Evolutionary conservation across 768 basidiomycete species (phyloP), one percentile per base, ranked within the genome.

Genomic region (Serendipita sp.): DNA sequence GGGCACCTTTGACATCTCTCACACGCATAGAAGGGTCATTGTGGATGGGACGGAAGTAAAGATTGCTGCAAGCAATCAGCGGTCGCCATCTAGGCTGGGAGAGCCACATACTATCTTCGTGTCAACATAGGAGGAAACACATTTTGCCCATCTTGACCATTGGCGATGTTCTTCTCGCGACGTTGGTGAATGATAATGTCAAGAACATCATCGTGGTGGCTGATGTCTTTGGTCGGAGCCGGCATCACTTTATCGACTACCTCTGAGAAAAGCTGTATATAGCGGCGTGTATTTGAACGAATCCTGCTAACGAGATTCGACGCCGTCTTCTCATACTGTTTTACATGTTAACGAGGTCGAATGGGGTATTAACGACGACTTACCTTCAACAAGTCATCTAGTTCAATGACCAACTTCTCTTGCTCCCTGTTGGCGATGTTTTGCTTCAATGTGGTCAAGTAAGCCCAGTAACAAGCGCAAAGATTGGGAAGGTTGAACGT

Each of bases 141-240:
- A 18, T 84, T 82, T 67, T 86, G 82, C n/a, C 73, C 74, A n/a
- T 74, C 74, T 24, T 83, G 86, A 64, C 89, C 88, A 45, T 85
- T 78, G 72, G 88, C 84, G 64, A 86, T 84, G 70, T 97, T 97
- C 66, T 91, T 81, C 73, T 96, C 89, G 64, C 86, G 80, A 64
- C 96, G 81, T 71, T 98, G 96, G 73, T 93, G 92, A 67, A 98
- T 80, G 66, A 99, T 96, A 3, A 98, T 86, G 74, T 99, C 96
- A 45, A 97, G 89, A 58, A 97, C 94, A 73, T 99, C 96, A 67
- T 92, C 89, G 45, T 92, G 83, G 67, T 91, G 86, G 65, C 84
- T 86, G 66, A 97, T 89, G 69, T 96, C 93, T 72, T 86, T 88
- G 7, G 89, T 93, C 11, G 93, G 90, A 44, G 79, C 77, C 15